Evolutionary conservation across 345 rosid species (phyloP), one percentile per base, ranked within the genome.

Genomic region (Syzygium grande): DNA sequence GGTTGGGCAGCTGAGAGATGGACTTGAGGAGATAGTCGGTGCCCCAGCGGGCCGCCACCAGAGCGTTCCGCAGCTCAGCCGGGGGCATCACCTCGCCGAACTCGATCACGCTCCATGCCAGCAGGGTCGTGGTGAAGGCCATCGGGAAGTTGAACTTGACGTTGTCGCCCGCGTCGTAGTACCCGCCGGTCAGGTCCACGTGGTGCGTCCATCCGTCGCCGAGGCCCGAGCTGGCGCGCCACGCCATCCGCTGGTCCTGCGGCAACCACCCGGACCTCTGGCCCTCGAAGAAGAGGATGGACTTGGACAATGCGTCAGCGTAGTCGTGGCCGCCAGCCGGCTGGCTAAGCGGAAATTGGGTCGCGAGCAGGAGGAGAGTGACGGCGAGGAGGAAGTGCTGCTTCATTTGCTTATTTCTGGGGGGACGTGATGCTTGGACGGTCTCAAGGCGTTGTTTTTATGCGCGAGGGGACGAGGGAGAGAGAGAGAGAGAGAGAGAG

Each of bases 81-180:
- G 96, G 79, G 38, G 98, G 97, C 99, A 98, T 98, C n/a, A 87
- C 7, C 17, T 93, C 95, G 0, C 98, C 98, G 78, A 96, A 98
- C 86, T 98, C 99, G 14, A 96, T 92, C 22, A 96, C 93, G 84
- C 98, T 96, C 99, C 99, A 98, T 0, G 99, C 90, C 84, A 98
- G 90, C 95, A 98, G 91, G 17, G 99, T 96, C n/a, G 97, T 90
- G 2, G 98, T 96, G 89, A 98, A 98, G 13, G 99, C 98, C 99
- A 98, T 96, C 10, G 99, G 99, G 52, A 98, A 96, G 51, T 93
- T 93, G 88, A 95, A 98, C 91, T 98, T 96, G 52, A 98, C 95
- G 89, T 98, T 98, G 54, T 98, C 99, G 3, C 99, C 99, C 27
- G 99, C 99, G 85, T 98, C 99, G 88, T 96, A 96, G 89, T 96